Conservation (phyloP, 2,329 filamentous ascomycete genomes). For the Penicillium janthinellum region DNA sequence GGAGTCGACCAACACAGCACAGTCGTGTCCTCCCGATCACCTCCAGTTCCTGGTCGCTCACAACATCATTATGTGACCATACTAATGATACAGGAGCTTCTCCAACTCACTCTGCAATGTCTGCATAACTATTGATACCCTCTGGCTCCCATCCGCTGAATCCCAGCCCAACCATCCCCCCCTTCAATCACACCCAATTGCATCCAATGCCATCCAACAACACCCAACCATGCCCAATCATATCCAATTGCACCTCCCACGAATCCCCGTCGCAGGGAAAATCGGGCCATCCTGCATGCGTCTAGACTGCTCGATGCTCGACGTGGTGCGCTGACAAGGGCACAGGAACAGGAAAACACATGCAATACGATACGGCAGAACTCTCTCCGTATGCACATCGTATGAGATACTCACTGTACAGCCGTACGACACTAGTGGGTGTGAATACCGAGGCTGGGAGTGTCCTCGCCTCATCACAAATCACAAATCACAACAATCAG, state of each 20-base stretch:
- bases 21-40: neutral
- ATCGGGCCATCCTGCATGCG: neutral
- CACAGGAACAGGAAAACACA: neutral
- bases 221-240: neutral
- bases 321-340: neutral
- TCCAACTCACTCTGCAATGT: neutral
- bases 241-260: neutral
- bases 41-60: neutral
- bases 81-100: neutral
- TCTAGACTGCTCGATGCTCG: neutral
- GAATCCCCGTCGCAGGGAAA: neutral
- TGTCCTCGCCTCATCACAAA: neutral
- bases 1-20: conserved; percentile 1
- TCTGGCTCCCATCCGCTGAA: neutral
- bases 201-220: neutral
- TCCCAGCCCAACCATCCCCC: neutral
- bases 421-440: neutral
- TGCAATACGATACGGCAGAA: neutral
- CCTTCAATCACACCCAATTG: neutral
- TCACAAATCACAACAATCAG: neutral
- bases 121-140: neutral
- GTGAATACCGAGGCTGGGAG: conserved; percentile 12
- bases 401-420: too few species aligned
- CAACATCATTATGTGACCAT: neutral
- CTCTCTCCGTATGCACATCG: too few species aligned